These are phyloP conservation scores for Pleurotus sapidus DNA, from an alignment of 768 basidiomycete species.

Conservation along the genomic window DNA sequence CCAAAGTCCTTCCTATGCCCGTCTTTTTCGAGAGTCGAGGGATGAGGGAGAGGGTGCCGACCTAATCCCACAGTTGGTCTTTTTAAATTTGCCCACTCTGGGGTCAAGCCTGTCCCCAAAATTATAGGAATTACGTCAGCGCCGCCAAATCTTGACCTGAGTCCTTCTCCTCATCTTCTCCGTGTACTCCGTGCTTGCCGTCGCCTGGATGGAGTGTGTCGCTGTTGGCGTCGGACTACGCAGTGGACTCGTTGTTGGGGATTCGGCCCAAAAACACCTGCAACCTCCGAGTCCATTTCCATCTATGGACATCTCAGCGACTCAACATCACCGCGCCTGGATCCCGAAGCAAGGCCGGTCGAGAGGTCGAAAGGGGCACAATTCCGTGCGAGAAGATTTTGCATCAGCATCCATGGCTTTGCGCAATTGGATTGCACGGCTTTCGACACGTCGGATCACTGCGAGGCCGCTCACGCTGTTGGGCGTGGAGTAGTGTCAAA, in stretches of 20 bases:
- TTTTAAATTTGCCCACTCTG: constrained; percentile 7
- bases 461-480: no score
- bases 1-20: constrained; percentile 14
- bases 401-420: no score
- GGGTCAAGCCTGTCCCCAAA: constrained; percentile 9
- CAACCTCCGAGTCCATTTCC: background rate
- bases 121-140: constrained; percentile 9
- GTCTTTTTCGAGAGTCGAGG: constrained; percentile 1
- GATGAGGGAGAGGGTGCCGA: background rate
- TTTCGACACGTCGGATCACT: no score
- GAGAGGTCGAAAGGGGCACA: no score
- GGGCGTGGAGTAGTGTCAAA: no score
- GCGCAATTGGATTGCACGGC: no score
- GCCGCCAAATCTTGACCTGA: background rate
- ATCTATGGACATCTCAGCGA: background rate
- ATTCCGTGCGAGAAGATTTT: no score
- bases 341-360: no score
- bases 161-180: background rate
- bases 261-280: background rate
- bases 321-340: background rate
- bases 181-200: background rate
- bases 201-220: background rate
- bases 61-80: background rate
- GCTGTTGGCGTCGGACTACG: background rate
- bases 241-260: background rate